Conservation (phyloP, 208 protist genomes). For the Crithidia acanthocephali region DNA sequence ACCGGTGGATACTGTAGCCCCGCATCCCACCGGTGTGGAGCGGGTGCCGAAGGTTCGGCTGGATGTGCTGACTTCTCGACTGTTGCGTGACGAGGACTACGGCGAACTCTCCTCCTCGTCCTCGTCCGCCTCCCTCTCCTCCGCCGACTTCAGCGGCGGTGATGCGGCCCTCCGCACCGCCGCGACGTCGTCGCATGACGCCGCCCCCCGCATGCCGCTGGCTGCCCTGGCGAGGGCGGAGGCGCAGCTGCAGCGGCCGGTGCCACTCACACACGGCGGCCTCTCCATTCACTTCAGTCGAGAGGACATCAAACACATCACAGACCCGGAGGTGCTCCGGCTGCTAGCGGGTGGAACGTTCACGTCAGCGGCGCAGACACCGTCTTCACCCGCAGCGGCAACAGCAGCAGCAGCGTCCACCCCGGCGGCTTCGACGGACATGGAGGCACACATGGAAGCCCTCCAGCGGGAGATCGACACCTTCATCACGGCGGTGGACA, state of each 20-base stretch:
- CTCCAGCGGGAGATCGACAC: constrained; percentile 68
- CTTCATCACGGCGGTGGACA: constrained; percentile 87
- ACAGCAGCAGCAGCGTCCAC: no score
- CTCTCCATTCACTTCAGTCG: constrained; percentile 47
- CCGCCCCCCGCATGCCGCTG: constrained; percentile 36
- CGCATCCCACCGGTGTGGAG: constrained; percentile 2
- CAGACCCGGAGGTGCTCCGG: constrained; percentile 59
- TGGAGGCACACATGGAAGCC: constrained; percentile 51
- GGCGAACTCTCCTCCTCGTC: constrained; percentile 14
- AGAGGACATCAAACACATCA: constrained; percentile 68
- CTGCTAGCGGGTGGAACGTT: constrained; percentile 6
- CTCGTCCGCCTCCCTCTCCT: constrained; percentile 7
- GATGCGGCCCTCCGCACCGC: background rate
- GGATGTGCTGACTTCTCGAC: constrained; percentile 50
- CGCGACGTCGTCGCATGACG: background rate
- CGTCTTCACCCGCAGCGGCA: background rate
- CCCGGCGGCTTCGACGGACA: constrained; percentile 10
- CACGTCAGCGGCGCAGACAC: background rate
- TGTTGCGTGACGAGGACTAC: constrained; percentile 33
- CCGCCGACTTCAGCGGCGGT: background rate
- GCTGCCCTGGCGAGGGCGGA: constrained; percentile 56
- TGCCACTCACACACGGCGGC: constrained; percentile 55
- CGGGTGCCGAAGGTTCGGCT: constrained; percentile 38
- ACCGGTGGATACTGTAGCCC: background rate
- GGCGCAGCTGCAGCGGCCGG: constrained; percentile 45